phyloP scores from a whole-genome alignment of 495 filamentous ascomycete genomes.

The Paragyromitra xinjiangensis region DNA sequence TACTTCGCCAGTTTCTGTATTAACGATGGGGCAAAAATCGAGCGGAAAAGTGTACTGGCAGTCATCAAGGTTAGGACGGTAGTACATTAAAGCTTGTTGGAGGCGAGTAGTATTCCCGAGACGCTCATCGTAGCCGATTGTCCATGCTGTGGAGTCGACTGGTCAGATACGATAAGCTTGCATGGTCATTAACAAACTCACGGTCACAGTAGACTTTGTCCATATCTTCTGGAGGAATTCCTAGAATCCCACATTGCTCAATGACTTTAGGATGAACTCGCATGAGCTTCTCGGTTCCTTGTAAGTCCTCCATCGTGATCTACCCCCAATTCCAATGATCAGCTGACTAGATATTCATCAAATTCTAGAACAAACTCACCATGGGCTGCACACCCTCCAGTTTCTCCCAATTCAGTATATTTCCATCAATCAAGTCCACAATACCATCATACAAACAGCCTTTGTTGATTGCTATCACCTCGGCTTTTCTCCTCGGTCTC shows the following conservation, averaged over 20 bases:
- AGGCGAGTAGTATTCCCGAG: constrained; percentile 82
- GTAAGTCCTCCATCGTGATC: constrained; percentile 96
- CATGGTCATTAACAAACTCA: constrained; percentile 61
- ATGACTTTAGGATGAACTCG: constrained; percentile 88
- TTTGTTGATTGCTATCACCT: constrained; percentile 84
- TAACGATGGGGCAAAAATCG: constrained; percentile 94
- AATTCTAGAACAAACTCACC: constrained; percentile 60
- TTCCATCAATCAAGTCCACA: constrained; percentile 76
- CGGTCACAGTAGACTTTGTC: constrained; percentile 90
- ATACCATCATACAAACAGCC: constrained; percentile 86
- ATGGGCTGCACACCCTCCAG: constrained; percentile 85
- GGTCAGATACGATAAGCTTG: constrained; percentile 11
- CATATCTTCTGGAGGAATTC: constrained; percentile 88
- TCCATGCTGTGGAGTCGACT: constrained; percentile 72
- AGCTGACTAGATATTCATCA: neutral
- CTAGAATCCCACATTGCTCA: constrained; percentile 87
- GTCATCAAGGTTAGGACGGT: constrained; percentile 84
- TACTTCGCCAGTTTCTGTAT: constrained; percentile 81
- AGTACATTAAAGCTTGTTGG: constrained; percentile 96
- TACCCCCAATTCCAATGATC: constrained; percentile 50
- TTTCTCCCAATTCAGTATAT: constrained; percentile 78
- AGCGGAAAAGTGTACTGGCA: constrained; percentile 90
- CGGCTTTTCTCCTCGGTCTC: constrained; percentile 77
- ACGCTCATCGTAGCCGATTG: constrained; percentile 92
- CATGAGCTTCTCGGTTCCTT: constrained; percentile 82